These are phyloP conservation scores for Spergularia azorica DNA, from an alignment of 179 eudicot species.

Conservation along the genomic window DNA sequence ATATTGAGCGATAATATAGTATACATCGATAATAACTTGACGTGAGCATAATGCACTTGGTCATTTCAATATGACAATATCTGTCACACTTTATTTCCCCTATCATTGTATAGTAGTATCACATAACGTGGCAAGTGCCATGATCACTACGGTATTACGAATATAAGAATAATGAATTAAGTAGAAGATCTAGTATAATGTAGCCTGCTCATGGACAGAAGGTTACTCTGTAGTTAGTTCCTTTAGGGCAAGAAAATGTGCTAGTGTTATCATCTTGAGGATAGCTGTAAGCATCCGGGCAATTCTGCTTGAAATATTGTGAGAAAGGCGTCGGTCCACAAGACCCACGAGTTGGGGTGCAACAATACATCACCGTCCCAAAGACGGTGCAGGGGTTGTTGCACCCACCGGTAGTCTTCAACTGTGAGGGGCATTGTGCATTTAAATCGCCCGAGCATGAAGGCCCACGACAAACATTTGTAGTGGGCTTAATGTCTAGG, in stretches of 20 bases:
- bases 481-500: conserved; percentile 31
- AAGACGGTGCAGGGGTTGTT: conserved; percentile 45
- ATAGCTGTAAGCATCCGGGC: conserved; percentile 47
- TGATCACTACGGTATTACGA: too few species aligned
- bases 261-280: conserved; percentile 49
- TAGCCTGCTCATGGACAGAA: conserved; percentile 35
- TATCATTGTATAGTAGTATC: too few species aligned
- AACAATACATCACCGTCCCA: conserved; percentile 33
- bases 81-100: too few species aligned
- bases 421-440: conserved; percentile 37
- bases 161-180: too few species aligned
- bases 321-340: conserved; percentile 39
- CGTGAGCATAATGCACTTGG: too few species aligned
- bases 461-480: conserved; percentile 8
- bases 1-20: too few species aligned
- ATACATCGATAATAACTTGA: too few species aligned
- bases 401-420: conserved; percentile 35
- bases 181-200: too few species aligned
- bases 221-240: conserved; percentile 45
- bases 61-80: too few species aligned
- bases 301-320: conserved; percentile 30
- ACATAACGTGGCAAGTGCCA: too few species aligned
- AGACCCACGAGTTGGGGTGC: conserved; percentile 26
- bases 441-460: conserved; percentile 34
- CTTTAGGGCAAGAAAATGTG: conserved; percentile 46